Base-by-base conservation (phyloP, 73 alveolate genomes). In the Durusdinium trenchii region DNA sequence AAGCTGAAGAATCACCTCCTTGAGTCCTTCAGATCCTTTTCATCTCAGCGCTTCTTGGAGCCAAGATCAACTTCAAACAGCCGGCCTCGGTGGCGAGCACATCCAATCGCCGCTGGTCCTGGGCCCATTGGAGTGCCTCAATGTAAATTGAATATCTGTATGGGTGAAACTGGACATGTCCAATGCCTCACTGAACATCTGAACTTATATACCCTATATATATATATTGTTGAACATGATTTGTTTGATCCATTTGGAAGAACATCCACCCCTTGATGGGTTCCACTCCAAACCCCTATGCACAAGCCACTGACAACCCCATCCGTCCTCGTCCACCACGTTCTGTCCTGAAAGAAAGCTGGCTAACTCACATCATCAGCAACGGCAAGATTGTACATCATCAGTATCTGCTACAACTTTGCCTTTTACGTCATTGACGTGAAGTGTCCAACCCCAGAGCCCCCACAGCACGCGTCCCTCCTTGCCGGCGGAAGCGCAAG, bases 21-120 rank as follows among this genome's bases (percentile, higher is more conserved):
- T 23, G 73, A 60, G 0, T 23, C 4, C 73, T 23, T 23, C 73
- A 60, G 30, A 60, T 60, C 30, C 3, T 1, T 60, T 23, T 23
- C n/a, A 32, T 60, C 73, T 60, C 73, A 23, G 73, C 18, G 18
- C 0, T 60, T 60, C 73, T 60, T 60, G 18, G 18, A 60, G 73
- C 4, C 73, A 60, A 23, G 18, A 32, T 0, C 0, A 2, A 73
- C n/a, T n/a, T n/a, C n/a, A n/a, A n/a, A n/a, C n/a, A 1, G 2
- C 20, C 43, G 14, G 54, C 96, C 96, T 90, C 96, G 57, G 96
- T 90, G 36, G 96, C 96, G 16, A 90, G 83, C 87, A 90, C 96
- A 73, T 90, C 96, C 75, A 90, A 67, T 26, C 96, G 96, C 36
- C 96, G 83, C 54, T 90, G 96, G 75, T 90, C 96, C 96, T 90